Conservation (phyloP, 1,284 basidiomycete genomes). For the Rhizoctonia solani region DNA sequence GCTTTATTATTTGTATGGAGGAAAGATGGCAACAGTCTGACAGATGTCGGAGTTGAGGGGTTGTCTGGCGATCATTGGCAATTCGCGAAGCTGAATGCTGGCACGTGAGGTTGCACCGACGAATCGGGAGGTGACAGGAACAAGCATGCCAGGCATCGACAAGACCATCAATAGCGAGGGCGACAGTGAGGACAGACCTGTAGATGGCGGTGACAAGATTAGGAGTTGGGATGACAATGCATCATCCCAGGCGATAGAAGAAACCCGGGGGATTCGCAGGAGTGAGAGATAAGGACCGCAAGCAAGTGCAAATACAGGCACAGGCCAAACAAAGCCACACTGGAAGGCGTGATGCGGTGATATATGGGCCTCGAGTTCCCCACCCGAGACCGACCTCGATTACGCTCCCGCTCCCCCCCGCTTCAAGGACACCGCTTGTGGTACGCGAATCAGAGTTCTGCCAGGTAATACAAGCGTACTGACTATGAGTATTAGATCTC, state of each 20-base stretch:
- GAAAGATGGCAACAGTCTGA: conserved; percentile 8
- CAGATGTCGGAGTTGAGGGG: conserved; percentile 18
- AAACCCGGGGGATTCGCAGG: neutral
- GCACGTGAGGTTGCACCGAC: conserved; percentile 14
- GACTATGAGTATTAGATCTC: conserved; percentile 62
- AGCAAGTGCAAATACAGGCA: conserved; percentile 8
- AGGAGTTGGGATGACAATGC: neutral
- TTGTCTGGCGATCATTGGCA: conserved; percentile 30
- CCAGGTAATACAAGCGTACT: neutral
- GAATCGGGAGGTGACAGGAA: conserved; percentile 3
- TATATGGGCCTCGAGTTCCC: conserved; percentile 11
- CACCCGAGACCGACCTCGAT: neutral
- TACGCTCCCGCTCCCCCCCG: conserved; percentile 48
- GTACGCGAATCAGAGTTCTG: neutral
- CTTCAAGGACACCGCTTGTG: conserved; percentile 78
- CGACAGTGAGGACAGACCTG: neutral
- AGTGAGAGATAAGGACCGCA: conserved; percentile 1
- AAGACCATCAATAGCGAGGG: neutral
- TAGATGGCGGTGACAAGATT: neutral
- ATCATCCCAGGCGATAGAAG: neutral
- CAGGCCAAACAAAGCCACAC: conserved; percentile 6
- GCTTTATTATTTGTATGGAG: neutral
- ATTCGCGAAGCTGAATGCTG: too few species aligned
- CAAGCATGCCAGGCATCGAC: neutral
- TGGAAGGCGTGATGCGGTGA: conserved; percentile 4